These are phyloP conservation scores for Lupinus albus DNA, from an alignment of 306 rosid genomes.

Conservation along the genomic window DNA sequence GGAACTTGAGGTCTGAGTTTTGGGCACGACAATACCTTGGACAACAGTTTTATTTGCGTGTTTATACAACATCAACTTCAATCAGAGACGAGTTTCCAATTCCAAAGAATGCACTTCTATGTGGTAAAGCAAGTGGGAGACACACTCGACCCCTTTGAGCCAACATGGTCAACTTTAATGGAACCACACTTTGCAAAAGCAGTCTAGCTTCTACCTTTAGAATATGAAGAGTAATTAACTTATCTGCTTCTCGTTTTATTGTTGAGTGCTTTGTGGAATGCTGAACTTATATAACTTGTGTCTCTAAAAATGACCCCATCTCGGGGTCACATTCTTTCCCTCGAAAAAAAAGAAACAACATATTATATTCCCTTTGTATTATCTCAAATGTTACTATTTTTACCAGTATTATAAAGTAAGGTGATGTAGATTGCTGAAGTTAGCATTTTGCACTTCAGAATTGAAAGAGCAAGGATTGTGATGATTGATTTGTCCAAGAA, in stretches of 20 bases:
- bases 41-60: slow-evolving; percentile 85
- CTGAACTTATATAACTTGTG: slow-evolving; percentile 36
- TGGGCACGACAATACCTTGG: slow-evolving; percentile 97
- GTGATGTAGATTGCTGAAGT: slow-evolving; percentile 23
- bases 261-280: slow-evolving; percentile 39
- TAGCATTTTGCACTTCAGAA: slow-evolving; percentile 17
- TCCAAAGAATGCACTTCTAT: slow-evolving; percentile 89
- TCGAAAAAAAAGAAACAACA: background rate
- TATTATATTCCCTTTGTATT: slow-evolving; percentile 39
- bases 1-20: slow-evolving; percentile 92
- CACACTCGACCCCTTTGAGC: slow-evolving; percentile 82
- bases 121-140: slow-evolving; percentile 82
- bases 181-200: slow-evolving; percentile 35
- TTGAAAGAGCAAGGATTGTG: background rate
- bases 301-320: slow-evolving; percentile 63
- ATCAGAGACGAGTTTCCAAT: slow-evolving; percentile 87
- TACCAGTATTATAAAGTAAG: slow-evolving; percentile 39
- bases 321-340: slow-evolving; percentile 92
- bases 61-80: slow-evolving; percentile 72
- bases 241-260: slow-evolving; percentile 43
- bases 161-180: background rate
- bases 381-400: slow-evolving; percentile 37
- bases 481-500: slow-evolving; percentile 25
- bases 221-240: slow-evolving; percentile 35
- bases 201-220: slow-evolving; percentile 49